These are phyloP conservation scores for Tolypocladium endophyticum DNA, from an alignment of 2,329 filamentous ascomycete species.

Conservation along the genomic window DNA sequence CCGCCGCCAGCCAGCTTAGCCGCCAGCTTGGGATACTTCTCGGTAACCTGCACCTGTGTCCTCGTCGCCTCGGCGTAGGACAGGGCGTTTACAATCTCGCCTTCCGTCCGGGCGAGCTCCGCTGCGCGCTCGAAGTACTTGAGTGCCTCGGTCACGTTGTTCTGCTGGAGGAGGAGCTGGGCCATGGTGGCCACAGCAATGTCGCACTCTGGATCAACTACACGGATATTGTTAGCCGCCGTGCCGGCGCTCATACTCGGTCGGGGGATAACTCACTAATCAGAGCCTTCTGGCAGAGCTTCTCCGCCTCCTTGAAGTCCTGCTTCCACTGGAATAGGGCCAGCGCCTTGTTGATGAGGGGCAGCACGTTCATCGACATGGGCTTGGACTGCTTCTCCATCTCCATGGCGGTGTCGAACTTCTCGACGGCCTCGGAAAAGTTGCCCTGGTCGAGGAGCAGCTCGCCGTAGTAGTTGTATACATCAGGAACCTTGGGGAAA, in stretches of 20 bases:
- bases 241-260: not conserved
- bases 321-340: conserved; percentile 98
- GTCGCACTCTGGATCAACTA: conserved; percentile 96
- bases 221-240: conserved; percentile 22
- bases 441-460: conserved; percentile 93
- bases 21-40: conserved; percentile 74
- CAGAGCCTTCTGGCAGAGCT: conserved; percentile 91
- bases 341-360: conserved; percentile 96
- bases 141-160: conserved; percentile 89
- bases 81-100: conserved; percentile 90
- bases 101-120: conserved; percentile 86
- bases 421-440: conserved; percentile 89
- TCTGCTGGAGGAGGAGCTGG: conserved; percentile 91
- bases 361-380: conserved; percentile 92
- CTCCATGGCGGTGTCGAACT: conserved; percentile 97
- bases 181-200: conserved; percentile 99
- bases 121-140: conserved; percentile 96
- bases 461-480: conserved; percentile 99
- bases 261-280: conserved; percentile 59
- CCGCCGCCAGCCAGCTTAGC: conserved; percentile 45
- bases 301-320: conserved; percentile 88
- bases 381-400: conserved; percentile 95
- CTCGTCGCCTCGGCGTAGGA: conserved; percentile 95
- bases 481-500: conserved; percentile 90
- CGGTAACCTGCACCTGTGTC: conserved; percentile 86